Conservation (phyloP, 768 basidiomycete genomes). For the Psilocybe subaeruginosa region DNA sequence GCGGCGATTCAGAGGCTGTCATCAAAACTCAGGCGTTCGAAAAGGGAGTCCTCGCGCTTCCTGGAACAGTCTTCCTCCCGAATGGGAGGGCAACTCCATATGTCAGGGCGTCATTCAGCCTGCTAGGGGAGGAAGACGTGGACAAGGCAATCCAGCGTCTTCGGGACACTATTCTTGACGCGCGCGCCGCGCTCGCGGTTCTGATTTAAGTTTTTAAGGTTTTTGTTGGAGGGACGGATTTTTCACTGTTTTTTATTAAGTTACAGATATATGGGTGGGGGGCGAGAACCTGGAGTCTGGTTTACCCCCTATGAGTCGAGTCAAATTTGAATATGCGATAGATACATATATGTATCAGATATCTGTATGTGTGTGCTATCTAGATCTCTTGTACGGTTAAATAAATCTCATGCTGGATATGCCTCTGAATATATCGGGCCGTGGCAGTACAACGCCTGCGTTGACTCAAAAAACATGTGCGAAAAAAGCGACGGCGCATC, state of each 20-base stretch:
- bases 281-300: not conserved
- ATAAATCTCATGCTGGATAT: slow-evolving; percentile 3
- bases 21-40: slow-evolving; percentile 78
- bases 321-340: not conserved
- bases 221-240: slow-evolving; percentile 1
- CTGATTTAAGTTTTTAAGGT: slow-evolving; percentile 7
- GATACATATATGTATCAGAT: not conserved
- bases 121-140: slow-evolving; percentile 65
- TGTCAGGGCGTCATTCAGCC: slow-evolving; percentile 84
- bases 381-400: slow-evolving; percentile 2
- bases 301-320: too few species aligned
- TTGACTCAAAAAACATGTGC: not conserved
- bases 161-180: slow-evolving; percentile 37
- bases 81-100: slow-evolving; percentile 69
- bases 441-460: too few species aligned
- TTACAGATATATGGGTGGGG: not conserved
- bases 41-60: slow-evolving; percentile 87
- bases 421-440: not conserved
- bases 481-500: not conserved
- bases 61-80: slow-evolving; percentile 83
- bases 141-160: slow-evolving; percentile 75
- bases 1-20: slow-evolving; percentile 71
- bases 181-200: slow-evolving; percentile 19
- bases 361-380: not conserved
- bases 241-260: not conserved